Evolutionary conservation across 352 stramenopile genomes (phyloP), one percentile per base, ranked within the genome.

Genomic region (Phytopythium mirpurense): DNA sequence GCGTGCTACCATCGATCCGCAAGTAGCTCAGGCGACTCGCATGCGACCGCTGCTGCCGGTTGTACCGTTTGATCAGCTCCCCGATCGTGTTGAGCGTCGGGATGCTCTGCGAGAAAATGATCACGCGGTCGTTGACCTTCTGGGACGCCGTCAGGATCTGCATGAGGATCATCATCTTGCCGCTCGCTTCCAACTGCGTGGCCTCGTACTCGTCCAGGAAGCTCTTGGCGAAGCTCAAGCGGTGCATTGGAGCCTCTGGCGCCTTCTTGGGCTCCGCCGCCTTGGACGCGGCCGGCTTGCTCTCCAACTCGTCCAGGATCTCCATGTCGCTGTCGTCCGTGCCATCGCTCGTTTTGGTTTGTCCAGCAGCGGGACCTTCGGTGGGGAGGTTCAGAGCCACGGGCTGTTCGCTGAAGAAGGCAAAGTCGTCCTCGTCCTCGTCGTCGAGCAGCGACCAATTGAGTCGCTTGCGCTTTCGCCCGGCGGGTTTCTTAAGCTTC

Each of bases 61-160:
- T 95, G 47, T 74, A 57, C 21, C 78, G 69, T 7, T 57, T 54
- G 37, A 96, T 85, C 65, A 93, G 83, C 19, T 68, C 55, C 45
- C 77, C 83, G 47, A 95, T 84, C 9, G 78, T 74, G 47, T 95
- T 88, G 8, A 96, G 62, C 0, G 84, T 96, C 37, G 80, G 72
- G 24, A 96, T 91, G 56, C 84, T 95, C 61, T 96, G 87, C 9
- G 87, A 95, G 37, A 96, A 96, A 31, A 96, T 70, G 24, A 95
- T 93, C 40, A 94, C 79, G 26, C 88, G 87, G 57, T 96, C 87
- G 15, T 70, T 74, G 27, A 93, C 72, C 29, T 68, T 59, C 24
- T 88, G 81, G 18, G 76, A 91, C 32, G 81, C 71, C 9, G 56
- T 60, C 15, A 96, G 56, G 31, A 96, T 70, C 52, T 90, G 63